These are phyloP conservation scores for Scheffersomyces ergatensis DNA, from an alignment of 805 yeast genomes.

Conservation along the genomic window DNA sequence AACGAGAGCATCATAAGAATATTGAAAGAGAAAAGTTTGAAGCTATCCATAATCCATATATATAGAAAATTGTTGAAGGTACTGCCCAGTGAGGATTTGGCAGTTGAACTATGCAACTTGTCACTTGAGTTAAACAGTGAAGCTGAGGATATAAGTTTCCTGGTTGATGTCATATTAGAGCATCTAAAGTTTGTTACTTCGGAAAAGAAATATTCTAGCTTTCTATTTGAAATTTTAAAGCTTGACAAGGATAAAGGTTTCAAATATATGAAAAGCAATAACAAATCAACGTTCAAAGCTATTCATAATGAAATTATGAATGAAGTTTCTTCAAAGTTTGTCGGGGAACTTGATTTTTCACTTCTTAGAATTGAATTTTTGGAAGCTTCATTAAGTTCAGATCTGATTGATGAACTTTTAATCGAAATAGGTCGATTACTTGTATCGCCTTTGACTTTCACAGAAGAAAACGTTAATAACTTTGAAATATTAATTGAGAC, in stretches of 20 bases:
- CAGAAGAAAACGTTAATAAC: slow-evolving; percentile 17
- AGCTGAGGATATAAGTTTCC: neutral
- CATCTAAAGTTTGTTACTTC: neutral
- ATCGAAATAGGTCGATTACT: slow-evolving; percentile 22
- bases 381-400: slow-evolving; percentile 22
- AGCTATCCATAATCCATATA: slow-evolving; percentile 3
- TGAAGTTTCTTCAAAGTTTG: slow-evolving; percentile 20
- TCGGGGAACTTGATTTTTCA: slow-evolving; percentile 20
- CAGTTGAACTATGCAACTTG: slow-evolving; percentile 2
- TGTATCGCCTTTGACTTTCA: slow-evolving; percentile 7
- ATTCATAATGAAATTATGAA: slow-evolving; percentile 30
- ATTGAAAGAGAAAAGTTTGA: slow-evolving; percentile 1
- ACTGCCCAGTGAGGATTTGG: slow-evolving; percentile 3
- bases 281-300: slow-evolving; percentile 18
- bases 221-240: slow-evolving; percentile 22
- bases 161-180: neutral
- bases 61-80: slow-evolving; percentile 5
- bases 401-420: slow-evolving; percentile 21
- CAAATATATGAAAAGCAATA: slow-evolving; percentile 27
- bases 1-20: slow-evolving; percentile 1
- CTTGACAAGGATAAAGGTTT: slow-evolving; percentile 25
- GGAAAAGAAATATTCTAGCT: neutral
- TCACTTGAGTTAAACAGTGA: neutral
- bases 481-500: slow-evolving; percentile 25
- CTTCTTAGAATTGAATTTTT: slow-evolving; percentile 32